Evolutionary conservation across 2,329 filamentous ascomycete species (phyloP).

Genomic region (Aspergillus sp.): DNA sequence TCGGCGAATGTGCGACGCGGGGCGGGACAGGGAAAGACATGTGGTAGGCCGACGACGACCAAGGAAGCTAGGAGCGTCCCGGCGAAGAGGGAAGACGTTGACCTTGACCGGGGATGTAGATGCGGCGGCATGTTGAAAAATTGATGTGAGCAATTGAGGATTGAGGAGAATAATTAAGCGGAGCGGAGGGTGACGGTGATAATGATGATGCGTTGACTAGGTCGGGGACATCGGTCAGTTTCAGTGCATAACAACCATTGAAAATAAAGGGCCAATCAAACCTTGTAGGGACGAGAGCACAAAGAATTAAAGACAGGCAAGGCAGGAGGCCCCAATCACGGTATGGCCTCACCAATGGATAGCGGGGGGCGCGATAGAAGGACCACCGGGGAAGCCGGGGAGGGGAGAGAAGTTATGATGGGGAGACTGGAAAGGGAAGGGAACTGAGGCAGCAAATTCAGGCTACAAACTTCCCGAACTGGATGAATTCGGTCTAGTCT

Average conservation of each 20-base stretch:
- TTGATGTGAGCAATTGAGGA: neutral
- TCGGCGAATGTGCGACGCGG: slow-evolving; percentile 76
- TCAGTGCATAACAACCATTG: neutral
- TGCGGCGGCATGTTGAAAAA: slow-evolving; percentile 69
- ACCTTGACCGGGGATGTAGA: slow-evolving; percentile 89
- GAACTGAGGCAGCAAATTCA: slow-evolving; percentile 17
- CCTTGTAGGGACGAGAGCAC: neutral
- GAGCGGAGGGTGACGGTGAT: neutral
- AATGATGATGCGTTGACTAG: neutral
- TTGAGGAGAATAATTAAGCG: neutral
- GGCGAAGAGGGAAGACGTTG: slow-evolving; percentile 92
- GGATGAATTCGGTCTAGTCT: slow-evolving; percentile 24
- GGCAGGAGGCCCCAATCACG: neutral
- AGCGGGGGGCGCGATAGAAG: neutral
- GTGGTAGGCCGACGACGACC: slow-evolving; percentile 86
- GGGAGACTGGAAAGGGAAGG: slow-evolving; percentile 4
- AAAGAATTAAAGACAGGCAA: neutral
- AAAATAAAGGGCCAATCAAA: neutral
- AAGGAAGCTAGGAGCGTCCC: slow-evolving; percentile 89
- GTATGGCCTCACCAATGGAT: slow-evolving; percentile 9
- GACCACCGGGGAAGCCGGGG: neutral
- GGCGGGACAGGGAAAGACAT: slow-evolving; percentile 87
- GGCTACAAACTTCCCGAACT: slow-evolving; percentile 2
- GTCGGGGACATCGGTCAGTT: neutral
- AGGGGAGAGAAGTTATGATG: neutral